These are phyloP conservation scores for Heimioporus punctisporus DNA, from an alignment of 1,284 basidiomycete species.

Conservation along the genomic window DNA sequence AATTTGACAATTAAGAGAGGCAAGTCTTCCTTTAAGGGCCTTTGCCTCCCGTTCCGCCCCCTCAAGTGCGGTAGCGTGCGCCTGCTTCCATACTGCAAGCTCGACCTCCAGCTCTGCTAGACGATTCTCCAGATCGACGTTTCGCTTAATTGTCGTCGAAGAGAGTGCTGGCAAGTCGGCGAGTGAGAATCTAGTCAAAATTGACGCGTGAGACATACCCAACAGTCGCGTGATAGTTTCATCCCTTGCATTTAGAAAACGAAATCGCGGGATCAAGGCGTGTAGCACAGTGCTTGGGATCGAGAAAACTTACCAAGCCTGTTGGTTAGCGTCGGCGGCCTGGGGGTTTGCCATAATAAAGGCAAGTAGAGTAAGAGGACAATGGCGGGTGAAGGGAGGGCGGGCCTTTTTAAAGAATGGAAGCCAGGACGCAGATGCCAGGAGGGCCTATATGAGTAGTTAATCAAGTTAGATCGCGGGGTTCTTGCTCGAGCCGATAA, in stretches of 20 bases:
- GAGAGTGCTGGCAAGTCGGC: conserved; percentile 54
- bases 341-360: conserved; percentile 57
- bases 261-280: conserved; percentile 21
- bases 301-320: conserved; percentile 53
- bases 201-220: conserved; percentile 39
- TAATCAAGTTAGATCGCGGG: conserved; percentile 45
- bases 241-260: conserved; percentile 50
- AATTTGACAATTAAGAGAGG: conserved; percentile 61
- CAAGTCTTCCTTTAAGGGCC: conserved; percentile 63
- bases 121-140: conserved; percentile 60
- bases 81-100: conserved; percentile 69
- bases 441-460: conserved; percentile 37
- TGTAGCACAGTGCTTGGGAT: conserved; percentile 12
- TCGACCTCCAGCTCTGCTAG: conserved; percentile 71
- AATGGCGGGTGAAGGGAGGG: conserved; percentile 36
- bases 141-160: conserved; percentile 60
- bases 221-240: conserved; percentile 60
- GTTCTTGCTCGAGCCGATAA: conserved; percentile 37
- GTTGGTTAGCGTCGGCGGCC: conserved; percentile 57
- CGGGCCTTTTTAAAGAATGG: conserved; percentile 45
- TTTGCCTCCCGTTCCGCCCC: conserved; percentile 59
- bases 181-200: conserved; percentile 12
- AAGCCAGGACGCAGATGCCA: conserved; percentile 36
- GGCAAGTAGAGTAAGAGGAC: conserved; percentile 34
- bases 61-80: conserved; percentile 59